These are phyloP conservation scores for Phytopythium helicoides DNA, from an alignment of 352 stramenopile species.

Conservation along the genomic window DNA sequence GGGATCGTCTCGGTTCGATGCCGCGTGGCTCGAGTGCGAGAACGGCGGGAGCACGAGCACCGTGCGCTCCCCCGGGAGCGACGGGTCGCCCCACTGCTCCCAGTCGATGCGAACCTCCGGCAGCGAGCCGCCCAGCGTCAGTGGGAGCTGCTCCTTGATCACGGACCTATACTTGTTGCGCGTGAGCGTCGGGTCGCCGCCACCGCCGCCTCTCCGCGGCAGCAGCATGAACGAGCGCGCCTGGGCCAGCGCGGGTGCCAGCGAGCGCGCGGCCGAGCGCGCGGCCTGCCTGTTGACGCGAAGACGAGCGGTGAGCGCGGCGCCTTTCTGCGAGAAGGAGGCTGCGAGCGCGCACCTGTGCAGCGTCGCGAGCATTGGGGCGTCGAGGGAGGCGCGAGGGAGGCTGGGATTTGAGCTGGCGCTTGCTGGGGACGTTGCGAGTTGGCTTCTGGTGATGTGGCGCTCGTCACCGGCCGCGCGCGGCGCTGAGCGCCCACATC, in stretches of 20 bases:
- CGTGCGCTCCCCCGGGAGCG: constrained; percentile 62
- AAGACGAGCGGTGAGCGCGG: no score
- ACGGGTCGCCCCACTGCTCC: constrained; percentile 82
- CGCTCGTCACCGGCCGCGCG: no score
- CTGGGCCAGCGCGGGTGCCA: constrained; percentile 43
- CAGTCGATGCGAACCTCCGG: constrained; percentile 66
- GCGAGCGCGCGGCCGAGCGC: constrained; percentile 37
- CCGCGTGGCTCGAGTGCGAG: constrained; percentile 83
- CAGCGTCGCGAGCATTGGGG: neutral
- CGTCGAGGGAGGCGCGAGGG: neutral
- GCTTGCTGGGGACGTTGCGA: no score
- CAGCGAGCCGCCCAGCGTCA: constrained; percentile 51
- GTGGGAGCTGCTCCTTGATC: constrained; percentile 54
- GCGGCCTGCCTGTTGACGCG: constrained; percentile 33
- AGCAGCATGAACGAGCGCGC: neutral
- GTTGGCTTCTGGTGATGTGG: no score
- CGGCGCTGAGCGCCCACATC: no score
- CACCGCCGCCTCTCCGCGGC: neutral
- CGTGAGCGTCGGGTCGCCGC: constrained; percentile 26
- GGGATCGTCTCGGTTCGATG: constrained; percentile 76
- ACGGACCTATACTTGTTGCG: constrained; percentile 78
- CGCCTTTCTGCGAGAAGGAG: no score
- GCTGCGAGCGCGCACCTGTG: constrained; percentile 20
- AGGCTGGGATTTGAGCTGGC: neutral
- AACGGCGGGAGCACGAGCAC: constrained; percentile 85